Conservation (phyloP, 306 rosid genomes). For the Cucurbita ficifolia region DNA sequence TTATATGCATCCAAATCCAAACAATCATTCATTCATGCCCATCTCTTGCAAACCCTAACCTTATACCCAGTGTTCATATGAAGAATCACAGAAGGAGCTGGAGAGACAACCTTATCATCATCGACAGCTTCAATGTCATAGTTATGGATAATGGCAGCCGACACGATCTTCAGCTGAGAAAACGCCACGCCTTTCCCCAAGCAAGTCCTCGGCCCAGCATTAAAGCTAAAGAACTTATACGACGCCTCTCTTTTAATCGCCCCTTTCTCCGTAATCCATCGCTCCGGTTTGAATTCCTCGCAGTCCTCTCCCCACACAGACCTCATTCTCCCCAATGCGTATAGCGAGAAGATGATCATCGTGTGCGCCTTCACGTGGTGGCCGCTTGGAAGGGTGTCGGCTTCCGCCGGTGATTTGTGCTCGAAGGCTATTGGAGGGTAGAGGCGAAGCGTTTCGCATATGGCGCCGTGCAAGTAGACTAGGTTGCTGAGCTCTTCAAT, state of each 20-base stretch:
- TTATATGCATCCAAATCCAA: neutral
- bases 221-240: constrained; percentile 30
- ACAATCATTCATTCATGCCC: neutral
- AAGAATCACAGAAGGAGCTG: constrained; percentile 17
- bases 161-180: constrained; percentile 28
- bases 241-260: constrained; percentile 20
- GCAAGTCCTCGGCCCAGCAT: constrained; percentile 44
- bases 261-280: constrained; percentile 35
- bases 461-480: constrained; percentile 33
- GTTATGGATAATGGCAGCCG: constrained; percentile 12
- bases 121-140: constrained; percentile 17
- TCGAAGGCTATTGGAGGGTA: constrained; percentile 35
- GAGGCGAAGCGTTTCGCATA: constrained; percentile 40
- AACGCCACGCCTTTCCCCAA: constrained; percentile 32
- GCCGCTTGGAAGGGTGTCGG: constrained; percentile 41
- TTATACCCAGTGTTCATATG: constrained; percentile 28
- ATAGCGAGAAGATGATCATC: constrained; percentile 13
- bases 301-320: constrained; percentile 39
- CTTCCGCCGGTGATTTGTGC: constrained; percentile 6
- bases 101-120: constrained; percentile 5
- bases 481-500: constrained; percentile 3
- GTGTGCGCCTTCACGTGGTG: constrained; percentile 9
- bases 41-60: constrained; percentile 19
- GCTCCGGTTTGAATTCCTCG: constrained; percentile 47
- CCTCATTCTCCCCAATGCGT: constrained; percentile 42